These are phyloP conservation scores for Sphagnum magellanicum DNA, from an alignment of 228 moss, liverwort and hornwort species.

Conservation along the genomic window DNA sequence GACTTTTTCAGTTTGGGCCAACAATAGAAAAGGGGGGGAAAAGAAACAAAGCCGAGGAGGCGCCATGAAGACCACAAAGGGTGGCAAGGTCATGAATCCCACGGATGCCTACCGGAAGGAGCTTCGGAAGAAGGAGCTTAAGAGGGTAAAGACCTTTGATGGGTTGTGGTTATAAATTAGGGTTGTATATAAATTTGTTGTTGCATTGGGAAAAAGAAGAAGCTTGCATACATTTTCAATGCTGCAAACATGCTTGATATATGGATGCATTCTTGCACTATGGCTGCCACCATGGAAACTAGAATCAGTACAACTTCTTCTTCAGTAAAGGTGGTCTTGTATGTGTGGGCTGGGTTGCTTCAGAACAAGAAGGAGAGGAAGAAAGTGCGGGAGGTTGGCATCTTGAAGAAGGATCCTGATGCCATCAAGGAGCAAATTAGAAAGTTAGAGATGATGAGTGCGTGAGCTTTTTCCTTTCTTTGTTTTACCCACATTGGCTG, in stretches of 20 bases:
- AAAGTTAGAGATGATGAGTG: constrained; percentile 99
- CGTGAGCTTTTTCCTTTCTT: constrained; percentile 40
- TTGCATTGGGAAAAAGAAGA: too few species aligned
- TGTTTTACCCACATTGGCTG: too few species aligned
- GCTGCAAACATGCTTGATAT: too few species aligned
- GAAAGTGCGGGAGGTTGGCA: constrained; percentile 99
- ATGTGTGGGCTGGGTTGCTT: constrained; percentile 2
- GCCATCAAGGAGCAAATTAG: constrained; percentile 99
- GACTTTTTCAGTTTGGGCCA: too few species aligned
- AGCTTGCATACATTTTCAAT: too few species aligned
- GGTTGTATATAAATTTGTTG: too few species aligned
- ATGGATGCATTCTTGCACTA: too few species aligned
- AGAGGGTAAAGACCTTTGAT: constrained; percentile 47
- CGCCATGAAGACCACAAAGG: constrained; percentile 97
- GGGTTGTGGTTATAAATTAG: constrained; percentile 6
- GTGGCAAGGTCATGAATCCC: constrained; percentile 99
- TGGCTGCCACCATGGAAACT: too few species aligned
- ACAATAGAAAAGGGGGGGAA: background rate
- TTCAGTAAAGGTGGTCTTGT: too few species aligned
- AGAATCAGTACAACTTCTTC: too few species aligned
- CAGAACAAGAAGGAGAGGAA: constrained; percentile 99
- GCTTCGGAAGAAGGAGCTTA: constrained; percentile 99
- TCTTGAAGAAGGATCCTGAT: constrained; percentile 97
- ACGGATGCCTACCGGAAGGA: constrained; percentile 99
- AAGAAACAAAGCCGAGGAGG: background rate